Conservation (phyloP, 148 eudicot genomes). For the Cornus florida region DNA sequence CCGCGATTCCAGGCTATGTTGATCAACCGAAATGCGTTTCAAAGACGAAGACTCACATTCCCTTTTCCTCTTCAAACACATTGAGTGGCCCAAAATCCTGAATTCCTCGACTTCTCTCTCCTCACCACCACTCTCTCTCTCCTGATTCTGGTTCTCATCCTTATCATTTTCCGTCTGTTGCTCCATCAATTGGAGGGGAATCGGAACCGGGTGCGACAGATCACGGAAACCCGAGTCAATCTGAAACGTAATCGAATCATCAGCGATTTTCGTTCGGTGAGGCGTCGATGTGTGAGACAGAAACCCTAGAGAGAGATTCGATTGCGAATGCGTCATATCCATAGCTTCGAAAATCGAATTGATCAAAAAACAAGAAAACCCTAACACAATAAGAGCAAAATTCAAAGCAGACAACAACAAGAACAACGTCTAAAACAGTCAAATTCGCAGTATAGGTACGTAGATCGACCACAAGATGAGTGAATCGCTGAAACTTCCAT, state of each 20-base stretch:
- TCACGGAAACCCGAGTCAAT: conserved; percentile 45
- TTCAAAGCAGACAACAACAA: conserved; percentile 1
- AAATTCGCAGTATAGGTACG: background rate
- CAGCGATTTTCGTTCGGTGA: conserved; percentile 32
- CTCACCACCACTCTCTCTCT: conserved; percentile 27
- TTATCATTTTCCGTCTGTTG: conserved; percentile 28
- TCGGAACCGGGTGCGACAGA: conserved; percentile 33
- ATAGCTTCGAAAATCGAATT: conserved; percentile 4
- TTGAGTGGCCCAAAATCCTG: conserved; percentile 67
- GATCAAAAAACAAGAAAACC: background rate
- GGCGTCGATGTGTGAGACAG: conserved; percentile 32
- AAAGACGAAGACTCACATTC: conserved; percentile 52
- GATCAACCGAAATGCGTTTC: conserved; percentile 23
- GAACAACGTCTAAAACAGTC: background rate
- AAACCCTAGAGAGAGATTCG: conserved; percentile 55
- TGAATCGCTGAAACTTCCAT: background rate
- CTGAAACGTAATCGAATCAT: conserved; percentile 59
- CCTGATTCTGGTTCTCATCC: conserved; percentile 13
- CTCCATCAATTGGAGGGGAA: conserved; percentile 77
- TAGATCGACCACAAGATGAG: background rate
- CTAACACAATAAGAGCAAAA: conserved; percentile 15
- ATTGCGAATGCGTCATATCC: conserved; percentile 49
- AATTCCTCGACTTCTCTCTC: conserved; percentile 63
- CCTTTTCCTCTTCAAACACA: conserved; percentile 76
- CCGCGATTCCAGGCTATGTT: conserved; percentile 37